Evolutionary conservation across 805 yeast species (phyloP).

Genomic region (Teunomyces pallodes): DNA sequence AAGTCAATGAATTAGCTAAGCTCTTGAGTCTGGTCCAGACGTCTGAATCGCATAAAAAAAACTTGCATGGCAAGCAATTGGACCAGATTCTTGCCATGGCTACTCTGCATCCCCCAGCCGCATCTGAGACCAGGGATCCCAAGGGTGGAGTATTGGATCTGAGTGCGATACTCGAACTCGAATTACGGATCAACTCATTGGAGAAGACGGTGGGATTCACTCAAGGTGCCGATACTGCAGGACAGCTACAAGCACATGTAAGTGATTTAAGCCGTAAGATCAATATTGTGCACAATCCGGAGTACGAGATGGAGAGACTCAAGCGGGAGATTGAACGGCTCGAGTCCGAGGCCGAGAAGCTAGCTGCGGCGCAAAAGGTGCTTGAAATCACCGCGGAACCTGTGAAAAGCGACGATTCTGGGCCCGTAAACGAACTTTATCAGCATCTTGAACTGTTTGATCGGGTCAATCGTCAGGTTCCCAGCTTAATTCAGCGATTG

Average conservation of each 20-base stretch:
- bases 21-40: slow-evolving; percentile 3
- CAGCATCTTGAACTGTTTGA: slow-evolving; percentile 26
- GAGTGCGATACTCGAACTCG: slow-evolving; percentile 20
- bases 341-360: slow-evolving; percentile 24
- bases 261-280: slow-evolving; percentile 33
- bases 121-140: too few relatives aligned
- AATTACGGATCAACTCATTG: slow-evolving; percentile 19
- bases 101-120: too few relatives aligned
- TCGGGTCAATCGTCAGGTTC: slow-evolving; percentile 18
- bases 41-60: not conserved
- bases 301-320: slow-evolving; percentile 22
- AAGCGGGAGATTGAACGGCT: slow-evolving; percentile 23
- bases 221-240: slow-evolving; percentile 2
- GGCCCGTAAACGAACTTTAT: slow-evolving; percentile 25
- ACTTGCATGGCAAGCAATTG: not conserved
- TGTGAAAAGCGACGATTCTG: not conserved
- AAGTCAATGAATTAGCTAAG: slow-evolving; percentile 1
- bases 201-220: slow-evolving; percentile 23
- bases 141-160: not conserved
- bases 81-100: slow-evolving; percentile 1
- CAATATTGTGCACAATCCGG: slow-evolving; percentile 35
- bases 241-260: slow-evolving; percentile 23
- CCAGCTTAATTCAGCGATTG: slow-evolving; percentile 26
- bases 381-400: slow-evolving; percentile 8
- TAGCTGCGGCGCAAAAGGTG: slow-evolving; percentile 13